phyloP scores from a whole-genome alignment of 2,329 filamentous ascomycete genomes.

The Hypoxylon sp. region DNA sequence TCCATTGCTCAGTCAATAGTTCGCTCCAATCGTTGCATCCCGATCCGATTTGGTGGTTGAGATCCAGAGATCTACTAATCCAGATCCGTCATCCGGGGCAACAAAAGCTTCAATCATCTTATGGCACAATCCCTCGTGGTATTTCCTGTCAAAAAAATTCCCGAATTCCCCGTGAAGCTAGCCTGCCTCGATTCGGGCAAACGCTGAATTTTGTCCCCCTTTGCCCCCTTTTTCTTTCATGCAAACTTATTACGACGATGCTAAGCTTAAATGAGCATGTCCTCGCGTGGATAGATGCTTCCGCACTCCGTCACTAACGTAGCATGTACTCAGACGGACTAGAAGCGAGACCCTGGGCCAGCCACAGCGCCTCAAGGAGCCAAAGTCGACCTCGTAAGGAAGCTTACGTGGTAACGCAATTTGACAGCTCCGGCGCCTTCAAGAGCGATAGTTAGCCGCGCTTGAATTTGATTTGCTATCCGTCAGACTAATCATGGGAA shows the following conservation, averaged over 20 bases:
- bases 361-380: constrained; percentile 13
- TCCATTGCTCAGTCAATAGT: constrained; percentile 24
- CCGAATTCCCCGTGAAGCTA: constrained; percentile 29
- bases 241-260: not conserved
- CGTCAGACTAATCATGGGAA: constrained; percentile 2
- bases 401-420: not conserved
- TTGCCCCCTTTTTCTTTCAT: not conserved
- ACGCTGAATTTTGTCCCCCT: not conserved
- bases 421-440: constrained; percentile 2
- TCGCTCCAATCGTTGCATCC: constrained; percentile 33
- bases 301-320: not conserved
- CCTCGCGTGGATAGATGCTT: not conserved
- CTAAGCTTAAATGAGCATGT: constrained; percentile 5
- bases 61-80: constrained; percentile 46
- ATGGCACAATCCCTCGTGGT: constrained; percentile 27
- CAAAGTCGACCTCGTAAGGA: not conserved
- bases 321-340: not conserved
- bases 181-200: constrained; percentile 14
- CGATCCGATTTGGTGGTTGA: constrained; percentile 40
- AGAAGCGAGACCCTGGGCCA: constrained; percentile 6
- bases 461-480: constrained; percentile 1
- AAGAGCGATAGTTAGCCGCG: not conserved
- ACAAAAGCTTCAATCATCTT: constrained; percentile 11
- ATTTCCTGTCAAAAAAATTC: constrained; percentile 22
- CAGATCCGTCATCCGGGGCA: constrained; percentile 45